Conservation (phyloP, 441 rosid species). For the Isatis lusitanica region DNA sequence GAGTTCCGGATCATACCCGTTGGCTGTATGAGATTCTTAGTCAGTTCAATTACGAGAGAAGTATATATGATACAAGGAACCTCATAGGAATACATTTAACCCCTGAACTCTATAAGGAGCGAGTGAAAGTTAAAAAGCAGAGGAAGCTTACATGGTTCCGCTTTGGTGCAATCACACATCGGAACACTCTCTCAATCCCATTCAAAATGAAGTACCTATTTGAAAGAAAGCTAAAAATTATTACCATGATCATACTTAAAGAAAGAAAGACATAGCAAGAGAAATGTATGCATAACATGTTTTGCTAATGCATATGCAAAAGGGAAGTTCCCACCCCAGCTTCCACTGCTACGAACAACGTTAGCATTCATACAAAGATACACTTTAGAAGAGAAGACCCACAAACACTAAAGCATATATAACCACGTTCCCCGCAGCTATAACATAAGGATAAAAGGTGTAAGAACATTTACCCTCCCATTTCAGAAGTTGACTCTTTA, state of each 20-base stretch:
- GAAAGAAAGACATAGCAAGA: neutral
- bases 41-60: constrained; percentile 32
- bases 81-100: neutral
- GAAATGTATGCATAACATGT: neutral
- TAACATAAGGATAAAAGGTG: constrained; percentile 6
- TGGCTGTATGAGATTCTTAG: constrained; percentile 64
- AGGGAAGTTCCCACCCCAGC: neutral
- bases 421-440: neutral
- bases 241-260: neutral
- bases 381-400: neutral
- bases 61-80: constrained; percentile 13
- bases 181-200: constrained; percentile 94
- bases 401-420: constrained; percentile 8
- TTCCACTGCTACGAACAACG: neutral
- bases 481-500: constrained; percentile 86
- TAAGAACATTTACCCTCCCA: constrained; percentile 82
- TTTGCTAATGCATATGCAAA: neutral
- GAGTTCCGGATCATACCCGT: constrained; percentile 78
- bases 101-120: neutral
- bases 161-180: constrained; percentile 81
- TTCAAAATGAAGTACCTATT: constrained; percentile 83
- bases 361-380: constrained; percentile 1
- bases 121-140: neutral
- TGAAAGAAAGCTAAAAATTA: constrained; percentile 19
- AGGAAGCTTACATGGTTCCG: constrained; percentile 78